Percentiles rank a stretch among this genome's conserved stretches.
Evolutionary conservation across 139 green algal species (phyloP).

Genomic region (Picochlorum sp.): DNA sequence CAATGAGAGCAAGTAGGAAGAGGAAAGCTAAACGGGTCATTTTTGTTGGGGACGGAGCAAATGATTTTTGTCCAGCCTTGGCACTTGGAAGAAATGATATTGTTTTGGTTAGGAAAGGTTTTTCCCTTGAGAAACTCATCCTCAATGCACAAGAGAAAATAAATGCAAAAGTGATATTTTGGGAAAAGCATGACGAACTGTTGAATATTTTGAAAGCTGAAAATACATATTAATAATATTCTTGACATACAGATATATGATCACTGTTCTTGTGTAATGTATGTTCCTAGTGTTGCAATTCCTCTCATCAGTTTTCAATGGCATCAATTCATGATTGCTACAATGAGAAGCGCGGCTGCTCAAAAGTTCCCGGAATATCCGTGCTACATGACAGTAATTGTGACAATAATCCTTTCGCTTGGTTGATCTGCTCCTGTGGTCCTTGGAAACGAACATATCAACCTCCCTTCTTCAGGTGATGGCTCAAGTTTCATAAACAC

Average conservation of each 20-base stretch:
- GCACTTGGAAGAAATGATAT: constrained; percentile 48
- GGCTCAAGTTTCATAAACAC: too few relatives aligned
- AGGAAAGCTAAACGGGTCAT: constrained; percentile 15
- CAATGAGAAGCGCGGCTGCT: too few relatives aligned
- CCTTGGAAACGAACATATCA: too few relatives aligned
- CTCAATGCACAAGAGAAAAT: constrained; percentile 7
- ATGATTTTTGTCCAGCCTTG: constrained; percentile 72
- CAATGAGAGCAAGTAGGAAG: constrained; percentile 16
- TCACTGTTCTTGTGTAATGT: background rate
- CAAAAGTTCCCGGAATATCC: too few relatives aligned
- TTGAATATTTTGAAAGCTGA: constrained; percentile 4
- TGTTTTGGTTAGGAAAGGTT: constrained; percentile 47
- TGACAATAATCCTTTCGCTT: too few relatives aligned
- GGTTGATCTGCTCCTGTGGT: too few relatives aligned
- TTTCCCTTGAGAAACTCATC: constrained; percentile 8
- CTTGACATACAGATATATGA: too few relatives aligned
- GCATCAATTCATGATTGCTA: too few relatives aligned
- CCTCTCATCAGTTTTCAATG: too few relatives aligned
- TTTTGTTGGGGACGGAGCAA: constrained; percentile 66
- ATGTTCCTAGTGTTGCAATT: too few relatives aligned
- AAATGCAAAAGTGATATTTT: constrained; percentile 31
- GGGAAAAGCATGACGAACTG: constrained; percentile 48
- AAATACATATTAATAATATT: constrained; percentile 1
- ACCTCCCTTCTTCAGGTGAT: too few relatives aligned
- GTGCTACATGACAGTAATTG: too few relatives aligned